Percentiles rank a stretch among this genome's conserved stretches.
Evolutionary conservation across 31 red algal species (phyloP).

Genomic region (Endocladia muricata): DNA sequence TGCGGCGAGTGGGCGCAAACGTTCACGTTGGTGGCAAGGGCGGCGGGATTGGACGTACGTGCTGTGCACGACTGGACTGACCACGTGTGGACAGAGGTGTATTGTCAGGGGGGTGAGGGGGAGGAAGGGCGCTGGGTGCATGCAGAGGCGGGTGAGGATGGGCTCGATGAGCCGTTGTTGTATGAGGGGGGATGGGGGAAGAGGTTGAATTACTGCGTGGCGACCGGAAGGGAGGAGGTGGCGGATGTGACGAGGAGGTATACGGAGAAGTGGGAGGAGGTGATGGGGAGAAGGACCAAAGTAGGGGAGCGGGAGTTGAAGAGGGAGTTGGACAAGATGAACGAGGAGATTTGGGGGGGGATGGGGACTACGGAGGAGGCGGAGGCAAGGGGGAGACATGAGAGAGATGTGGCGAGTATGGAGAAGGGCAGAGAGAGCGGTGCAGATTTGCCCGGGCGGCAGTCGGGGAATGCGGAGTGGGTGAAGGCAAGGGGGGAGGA

Average conservation of each 20-base stretch:
- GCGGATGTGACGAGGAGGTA: conserved; percentile 73
- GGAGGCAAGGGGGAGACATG: conserved; percentile 13
- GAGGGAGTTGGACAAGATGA: conserved; percentile 5
- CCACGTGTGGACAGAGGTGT: conserved; percentile 95
- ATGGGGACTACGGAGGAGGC: background rate
- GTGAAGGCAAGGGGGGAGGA: conserved; percentile 57
- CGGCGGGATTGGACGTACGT: conserved; percentile 55
- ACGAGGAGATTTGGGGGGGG: conserved; percentile 3
- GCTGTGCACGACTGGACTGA: conserved; percentile 84
- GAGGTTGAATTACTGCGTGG: conserved; percentile 72
- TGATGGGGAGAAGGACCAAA: conserved; percentile 28
- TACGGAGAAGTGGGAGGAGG: conserved; percentile 29
- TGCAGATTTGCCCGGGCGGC: conserved; percentile 42
- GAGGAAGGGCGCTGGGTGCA: conserved; percentile 60
- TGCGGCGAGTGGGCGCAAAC: conserved; percentile 95
- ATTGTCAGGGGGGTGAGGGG: conserved; percentile 1
- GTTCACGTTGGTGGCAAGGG: conserved; percentile 59
- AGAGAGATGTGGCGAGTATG: conserved; percentile 5
- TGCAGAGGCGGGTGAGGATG: conserved; percentile 82
- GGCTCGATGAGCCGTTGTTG: conserved; percentile 71
- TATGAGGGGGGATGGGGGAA: conserved; percentile 91
- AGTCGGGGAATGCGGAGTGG: conserved; percentile 63
- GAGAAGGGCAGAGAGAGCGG: background rate
- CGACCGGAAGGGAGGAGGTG: conserved; percentile 47
- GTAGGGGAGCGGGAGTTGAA: conserved; percentile 24